These are phyloP conservation scores for Nannizziopsis barbatae DNA, from an alignment of 2,329 filamentous ascomycete genomes.

Conservation along the genomic window DNA sequence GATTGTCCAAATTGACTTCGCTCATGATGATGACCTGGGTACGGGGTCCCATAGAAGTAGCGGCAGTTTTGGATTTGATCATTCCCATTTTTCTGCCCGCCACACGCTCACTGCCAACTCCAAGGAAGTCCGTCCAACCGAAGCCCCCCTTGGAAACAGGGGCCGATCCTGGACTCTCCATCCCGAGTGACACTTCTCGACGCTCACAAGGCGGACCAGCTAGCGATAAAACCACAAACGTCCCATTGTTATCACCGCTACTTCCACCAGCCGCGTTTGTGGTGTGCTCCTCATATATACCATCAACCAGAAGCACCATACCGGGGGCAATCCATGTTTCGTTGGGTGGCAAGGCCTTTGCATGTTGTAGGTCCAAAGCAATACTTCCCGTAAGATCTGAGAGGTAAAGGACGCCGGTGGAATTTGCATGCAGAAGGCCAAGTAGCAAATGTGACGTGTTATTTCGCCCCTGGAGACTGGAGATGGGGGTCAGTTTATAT, in stretches of 20 bases:
- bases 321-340: slow-evolving; percentile 88
- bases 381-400: slow-evolving; percentile 85
- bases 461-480: slow-evolving; percentile 63
- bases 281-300: slow-evolving; percentile 77
- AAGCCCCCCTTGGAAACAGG: slow-evolving; percentile 46
- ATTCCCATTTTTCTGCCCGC: slow-evolving; percentile 71
- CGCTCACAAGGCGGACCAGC: slow-evolving; percentile 86
- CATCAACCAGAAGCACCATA: slow-evolving; percentile 91
- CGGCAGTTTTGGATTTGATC: slow-evolving; percentile 59
- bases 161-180: slow-evolving; percentile 41
- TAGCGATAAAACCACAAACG: slow-evolving; percentile 80
- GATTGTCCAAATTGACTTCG: slow-evolving; percentile 76
- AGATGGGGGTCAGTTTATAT: slow-evolving; percentile 81
- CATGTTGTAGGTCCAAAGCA: slow-evolving; percentile 67
- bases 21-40: slow-evolving; percentile 63
- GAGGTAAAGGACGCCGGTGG: slow-evolving; percentile 69
- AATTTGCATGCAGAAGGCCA: slow-evolving; percentile 67
- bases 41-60: slow-evolving; percentile 20
- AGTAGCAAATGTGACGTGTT: slow-evolving; percentile 77
- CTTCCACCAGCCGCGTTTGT: slow-evolving; percentile 65
- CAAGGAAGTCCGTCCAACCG: slow-evolving; percentile 94
- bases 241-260: slow-evolving; percentile 82
- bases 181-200: slow-evolving; percentile 65
- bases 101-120: slow-evolving; percentile 78
- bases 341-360: slow-evolving; percentile 69